Percentiles rank a stretch among this genome's conserved stretches.
phyloP scores from a whole-genome alignment of 257 asterid genomes.

The Voacanga thouarsii region DNA sequence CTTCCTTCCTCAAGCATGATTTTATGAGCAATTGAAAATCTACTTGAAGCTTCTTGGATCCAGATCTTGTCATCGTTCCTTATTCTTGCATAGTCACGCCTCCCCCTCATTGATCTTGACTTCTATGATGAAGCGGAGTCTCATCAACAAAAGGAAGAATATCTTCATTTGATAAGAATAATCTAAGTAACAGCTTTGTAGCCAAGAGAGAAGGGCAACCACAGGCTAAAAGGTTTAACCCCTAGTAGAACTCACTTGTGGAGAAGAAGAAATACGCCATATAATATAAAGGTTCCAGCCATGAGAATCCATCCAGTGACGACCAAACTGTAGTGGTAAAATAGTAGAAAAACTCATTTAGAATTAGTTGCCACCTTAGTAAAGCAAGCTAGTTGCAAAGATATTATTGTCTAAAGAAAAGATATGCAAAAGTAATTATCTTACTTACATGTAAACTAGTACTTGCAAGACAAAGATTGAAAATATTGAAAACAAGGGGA shows the following conservation, averaged over 20 bases:
- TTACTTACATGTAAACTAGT: slow-evolving; percentile 76
- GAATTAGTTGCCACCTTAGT: not conserved
- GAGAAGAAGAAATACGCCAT: slow-evolving; percentile 82
- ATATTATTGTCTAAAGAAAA: not conserved
- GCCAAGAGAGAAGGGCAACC: not conserved
- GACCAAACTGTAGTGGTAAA: slow-evolving; percentile 65
- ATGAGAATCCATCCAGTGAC: slow-evolving; percentile 84
- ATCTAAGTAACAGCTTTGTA: not conserved
- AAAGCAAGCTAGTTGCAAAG: not conserved
- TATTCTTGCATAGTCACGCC: too few relatives aligned
- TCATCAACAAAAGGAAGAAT: too few relatives aligned
- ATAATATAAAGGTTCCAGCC: slow-evolving; percentile 72
- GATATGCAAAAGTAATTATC: slow-evolving; percentile 16
- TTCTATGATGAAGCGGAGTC: too few relatives aligned
- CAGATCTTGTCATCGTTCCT: too few relatives aligned
- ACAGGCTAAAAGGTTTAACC: not conserved
- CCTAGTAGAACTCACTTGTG: slow-evolving; percentile 60
- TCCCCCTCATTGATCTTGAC: too few relatives aligned
- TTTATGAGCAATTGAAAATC: too few relatives aligned
- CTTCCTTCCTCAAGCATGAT: too few relatives aligned
- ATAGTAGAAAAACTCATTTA: slow-evolving; percentile 12
- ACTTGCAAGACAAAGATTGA: slow-evolving; percentile 80
- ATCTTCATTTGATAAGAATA: too few relatives aligned
- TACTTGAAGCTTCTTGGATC: too few relatives aligned
- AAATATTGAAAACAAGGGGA: slow-evolving; percentile 51